phyloP scores from a whole-genome alignment of 2,329 filamentous ascomycete genomes.

The Tetracladium maxilliforme region DNA sequence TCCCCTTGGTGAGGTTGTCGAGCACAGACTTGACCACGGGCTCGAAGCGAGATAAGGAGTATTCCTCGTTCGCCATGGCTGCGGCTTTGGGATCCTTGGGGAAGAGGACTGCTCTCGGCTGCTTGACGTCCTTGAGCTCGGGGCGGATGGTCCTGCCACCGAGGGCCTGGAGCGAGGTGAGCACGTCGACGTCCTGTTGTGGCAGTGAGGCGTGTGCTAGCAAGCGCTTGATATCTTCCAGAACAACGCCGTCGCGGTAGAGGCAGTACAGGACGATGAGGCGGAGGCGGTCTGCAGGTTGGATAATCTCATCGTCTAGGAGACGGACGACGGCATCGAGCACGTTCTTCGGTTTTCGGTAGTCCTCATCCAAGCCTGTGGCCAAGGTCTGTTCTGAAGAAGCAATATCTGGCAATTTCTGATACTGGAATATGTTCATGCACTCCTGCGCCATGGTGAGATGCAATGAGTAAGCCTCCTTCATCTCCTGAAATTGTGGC shows the following conservation, averaged over 20 bases:
- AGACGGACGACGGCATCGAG: constrained; percentile 74
- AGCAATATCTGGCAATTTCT: constrained; percentile 76
- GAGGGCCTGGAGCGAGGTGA: constrained; percentile 68
- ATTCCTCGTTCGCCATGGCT: constrained; percentile 50
- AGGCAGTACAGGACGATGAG: constrained; percentile 77
- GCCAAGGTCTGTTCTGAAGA: constrained; percentile 81
- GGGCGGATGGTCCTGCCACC: constrained; percentile 59
- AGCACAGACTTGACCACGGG: constrained; percentile 72
- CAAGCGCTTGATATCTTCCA: constrained; percentile 72
- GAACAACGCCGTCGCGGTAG: constrained; percentile 72
- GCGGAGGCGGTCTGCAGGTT: constrained; percentile 61
- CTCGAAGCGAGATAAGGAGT: constrained; percentile 75
- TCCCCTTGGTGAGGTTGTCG: constrained; percentile 54
- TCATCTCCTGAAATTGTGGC: constrained; percentile 89
- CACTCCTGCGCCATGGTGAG: constrained; percentile 94
- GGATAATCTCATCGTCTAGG: constrained; percentile 71
- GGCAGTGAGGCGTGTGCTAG: constrained; percentile 72
- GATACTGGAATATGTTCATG: constrained; percentile 80
- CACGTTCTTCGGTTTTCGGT: constrained; percentile 78
- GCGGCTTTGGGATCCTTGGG: constrained; percentile 49
- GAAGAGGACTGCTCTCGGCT: constrained; percentile 54
- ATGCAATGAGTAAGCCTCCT: constrained; percentile 87
- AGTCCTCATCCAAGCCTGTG: constrained; percentile 86
- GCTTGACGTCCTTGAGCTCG: constrained; percentile 60
- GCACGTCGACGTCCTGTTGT: constrained; percentile 53